Percentiles rank a stretch among this genome's conserved stretches.
phyloP scores from a whole-genome alignment of 139 green algal species.

The Chlamydomonas sphaeroides region DNA sequence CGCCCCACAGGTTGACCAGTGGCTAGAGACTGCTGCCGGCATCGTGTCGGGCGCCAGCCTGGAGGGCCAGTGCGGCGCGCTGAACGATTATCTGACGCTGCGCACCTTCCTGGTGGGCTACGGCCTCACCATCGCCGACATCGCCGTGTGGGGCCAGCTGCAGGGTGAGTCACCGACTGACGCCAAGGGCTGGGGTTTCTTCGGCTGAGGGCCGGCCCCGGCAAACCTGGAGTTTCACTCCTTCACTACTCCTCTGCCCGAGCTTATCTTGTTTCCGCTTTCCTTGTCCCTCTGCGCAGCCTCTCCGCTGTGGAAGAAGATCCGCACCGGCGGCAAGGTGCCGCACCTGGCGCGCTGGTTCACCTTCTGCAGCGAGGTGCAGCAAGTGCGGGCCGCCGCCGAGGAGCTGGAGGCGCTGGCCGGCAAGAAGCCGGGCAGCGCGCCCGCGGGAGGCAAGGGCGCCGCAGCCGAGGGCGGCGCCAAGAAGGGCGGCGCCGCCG shows the following conservation, averaged over 20 bases:
- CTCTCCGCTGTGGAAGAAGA: constrained; percentile 76
- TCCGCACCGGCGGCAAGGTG: constrained; percentile 56
- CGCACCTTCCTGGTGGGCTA: constrained; percentile 90
- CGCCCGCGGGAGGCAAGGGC: constrained; percentile 25
- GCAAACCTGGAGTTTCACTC: no score
- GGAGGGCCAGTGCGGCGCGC: constrained; percentile 60
- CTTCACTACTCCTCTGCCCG: no score
- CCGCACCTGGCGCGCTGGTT: constrained; percentile 89
- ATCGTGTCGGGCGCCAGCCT: constrained; percentile 75
- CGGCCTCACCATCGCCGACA: constrained; percentile 81
- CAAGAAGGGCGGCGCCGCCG: constrained; percentile 29
- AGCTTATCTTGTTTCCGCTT: no score
- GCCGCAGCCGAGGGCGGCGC: not conserved
- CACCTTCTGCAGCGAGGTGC: constrained; percentile 60
- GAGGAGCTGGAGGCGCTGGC: constrained; percentile 48
- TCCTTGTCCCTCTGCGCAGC: constrained; percentile 42
- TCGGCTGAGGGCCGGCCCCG: no score
- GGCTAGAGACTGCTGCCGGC: constrained; percentile 76
- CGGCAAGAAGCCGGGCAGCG: constrained; percentile 30
- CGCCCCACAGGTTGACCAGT: constrained; percentile 78
- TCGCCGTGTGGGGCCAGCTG: constrained; percentile 88
- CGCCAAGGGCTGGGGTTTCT: no score
- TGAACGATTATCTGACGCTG: constrained; percentile 83
- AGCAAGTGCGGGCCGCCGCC: constrained; percentile 49
- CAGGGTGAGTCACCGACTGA: no score